Conservation (phyloP, 2,329 filamentous ascomycete species). For the Colletotrichum chlorophyti region DNA sequence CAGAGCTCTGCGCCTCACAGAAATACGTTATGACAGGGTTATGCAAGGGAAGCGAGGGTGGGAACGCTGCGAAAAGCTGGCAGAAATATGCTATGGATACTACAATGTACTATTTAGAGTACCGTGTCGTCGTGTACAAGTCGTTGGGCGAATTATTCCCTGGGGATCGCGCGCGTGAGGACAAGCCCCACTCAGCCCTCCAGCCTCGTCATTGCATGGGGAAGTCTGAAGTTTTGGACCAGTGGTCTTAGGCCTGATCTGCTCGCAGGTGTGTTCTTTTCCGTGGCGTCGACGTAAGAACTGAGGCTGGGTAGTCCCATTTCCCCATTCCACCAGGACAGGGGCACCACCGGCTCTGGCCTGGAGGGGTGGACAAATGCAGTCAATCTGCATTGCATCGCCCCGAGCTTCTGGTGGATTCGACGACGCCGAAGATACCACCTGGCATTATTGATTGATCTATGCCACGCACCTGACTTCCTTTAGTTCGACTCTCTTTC, state of each 20-base stretch:
- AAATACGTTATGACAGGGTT: conserved; percentile 27
- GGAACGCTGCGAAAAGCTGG: background rate
- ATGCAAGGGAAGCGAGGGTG: conserved; percentile 9
- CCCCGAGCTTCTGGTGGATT: conserved; percentile 18
- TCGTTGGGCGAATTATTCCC: conserved; percentile 10
- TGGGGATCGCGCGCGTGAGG: background rate
- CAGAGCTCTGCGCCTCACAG: conserved; percentile 29
- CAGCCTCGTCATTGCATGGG: conserved; percentile 23
- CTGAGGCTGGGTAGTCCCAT: conserved; percentile 20
- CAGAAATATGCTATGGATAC: background rate
- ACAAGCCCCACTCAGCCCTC: conserved; percentile 19
- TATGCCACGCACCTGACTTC: background rate
- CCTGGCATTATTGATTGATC: conserved; percentile 22
- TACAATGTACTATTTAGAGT: no score
- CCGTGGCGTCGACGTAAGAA: conserved; percentile 4
- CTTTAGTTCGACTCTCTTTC: background rate
- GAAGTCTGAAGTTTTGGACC: background rate
- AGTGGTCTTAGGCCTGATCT: background rate
- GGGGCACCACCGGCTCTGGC: background rate
- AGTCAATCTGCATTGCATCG: background rate
- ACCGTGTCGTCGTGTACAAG: no score
- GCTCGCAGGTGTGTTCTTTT: background rate
- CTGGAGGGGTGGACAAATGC: conserved; percentile 4
- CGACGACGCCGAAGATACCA: conserved; percentile 23
- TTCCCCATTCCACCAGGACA: background rate